Base-by-base conservation (phyloP, 352 stramenopile genomes). In the Stephanocyclus meneghinianus region DNA sequence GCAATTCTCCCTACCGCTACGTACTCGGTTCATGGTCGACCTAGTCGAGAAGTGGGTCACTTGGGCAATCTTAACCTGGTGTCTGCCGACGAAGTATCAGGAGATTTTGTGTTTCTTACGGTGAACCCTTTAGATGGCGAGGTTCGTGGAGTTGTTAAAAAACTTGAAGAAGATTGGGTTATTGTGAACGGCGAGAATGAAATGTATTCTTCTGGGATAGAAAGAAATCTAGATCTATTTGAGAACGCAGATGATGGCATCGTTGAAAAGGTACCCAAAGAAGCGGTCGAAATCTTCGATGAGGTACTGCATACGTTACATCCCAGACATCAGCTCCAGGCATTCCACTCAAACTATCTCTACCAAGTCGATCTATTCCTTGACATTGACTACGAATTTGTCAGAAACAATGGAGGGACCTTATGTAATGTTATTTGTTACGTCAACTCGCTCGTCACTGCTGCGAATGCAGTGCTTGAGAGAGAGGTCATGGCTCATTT, bases 291-390 rank as follows among this genome's bases (percentile, higher is more conserved):
- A 53, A 53, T 21, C 45, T 8, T 6, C 45, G 45, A 21, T 0
- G 11, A 21, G 2, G 3, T 0, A 6, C 11, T 53, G 0, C 11
- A 16, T 1, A 21, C 2, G 11, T 16, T 10, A 16, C 45, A 53
- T 53, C 2, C 13, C 13, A 21, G 3, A 16, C 51, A 6, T 37
- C 16, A 32, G 5, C 15, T 60, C 13, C n/a, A 29, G 40, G 26
- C 51, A 55, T 55, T 55, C 5, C 15, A 63, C 30, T 63, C 55
- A 26, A 30, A 71, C 44, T 71, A 71, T 32, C 18, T 60, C 47
- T 45, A 71, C 26, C 48, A 60, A 60, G 35, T 71, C 45, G 16
- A 71, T 60, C 45, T 71, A 4, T 18, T 26, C 26, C 44, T 71
- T n/a, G 48, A 71, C 15, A 71, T 71, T 11, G 48, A 57, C 40